Evolutionary conservation across 2,329 filamentous ascomycete genomes (phyloP).

Genomic region (Pseudocercospora vitis): DNA sequence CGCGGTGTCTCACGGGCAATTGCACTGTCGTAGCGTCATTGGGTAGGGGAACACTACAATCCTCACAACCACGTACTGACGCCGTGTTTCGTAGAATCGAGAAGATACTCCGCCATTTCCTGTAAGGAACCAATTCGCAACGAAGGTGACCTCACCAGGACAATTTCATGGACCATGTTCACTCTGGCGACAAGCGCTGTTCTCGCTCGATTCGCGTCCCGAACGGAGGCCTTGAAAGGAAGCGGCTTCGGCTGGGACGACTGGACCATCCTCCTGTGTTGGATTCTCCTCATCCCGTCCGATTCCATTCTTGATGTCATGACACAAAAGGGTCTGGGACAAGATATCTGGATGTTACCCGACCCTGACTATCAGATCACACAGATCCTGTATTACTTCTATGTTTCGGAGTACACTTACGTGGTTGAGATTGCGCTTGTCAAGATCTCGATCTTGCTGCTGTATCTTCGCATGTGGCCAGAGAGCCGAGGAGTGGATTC

Average conservation of each 20-base stretch:
- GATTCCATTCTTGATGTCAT: slow-evolving; percentile 19
- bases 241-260: slow-evolving; percentile 25
- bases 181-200: slow-evolving; percentile 15
- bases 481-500: slow-evolving; percentile 10
- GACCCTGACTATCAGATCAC: slow-evolving; percentile 15
- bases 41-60: neutral
- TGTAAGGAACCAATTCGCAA: slow-evolving; percentile 22
- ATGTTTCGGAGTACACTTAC: slow-evolving; percentile 23
- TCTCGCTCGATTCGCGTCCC: slow-evolving; percentile 16
- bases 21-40: slow-evolving; percentile 20
- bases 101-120: slow-evolving; percentile 18
- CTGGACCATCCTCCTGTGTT: slow-evolving; percentile 16
- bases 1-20: slow-evolving; percentile 19
- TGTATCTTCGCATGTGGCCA: slow-evolving; percentile 27
- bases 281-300: slow-evolving; percentile 15
- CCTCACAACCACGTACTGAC: neutral
- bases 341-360: slow-evolving; percentile 25
- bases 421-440: slow-evolving; percentile 17
- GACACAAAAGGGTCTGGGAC: slow-evolving; percentile 19
- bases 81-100: neutral
- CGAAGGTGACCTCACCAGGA: slow-evolving; percentile 11
- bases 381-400: slow-evolving; percentile 22
- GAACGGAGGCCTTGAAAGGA: slow-evolving; percentile 17
- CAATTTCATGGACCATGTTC: slow-evolving; percentile 21
- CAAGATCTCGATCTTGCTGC: slow-evolving; percentile 19